phyloP scores from a whole-genome alignment of 108 stramenopile genomes.

The Phaeodactylum tricornutum region DNA sequence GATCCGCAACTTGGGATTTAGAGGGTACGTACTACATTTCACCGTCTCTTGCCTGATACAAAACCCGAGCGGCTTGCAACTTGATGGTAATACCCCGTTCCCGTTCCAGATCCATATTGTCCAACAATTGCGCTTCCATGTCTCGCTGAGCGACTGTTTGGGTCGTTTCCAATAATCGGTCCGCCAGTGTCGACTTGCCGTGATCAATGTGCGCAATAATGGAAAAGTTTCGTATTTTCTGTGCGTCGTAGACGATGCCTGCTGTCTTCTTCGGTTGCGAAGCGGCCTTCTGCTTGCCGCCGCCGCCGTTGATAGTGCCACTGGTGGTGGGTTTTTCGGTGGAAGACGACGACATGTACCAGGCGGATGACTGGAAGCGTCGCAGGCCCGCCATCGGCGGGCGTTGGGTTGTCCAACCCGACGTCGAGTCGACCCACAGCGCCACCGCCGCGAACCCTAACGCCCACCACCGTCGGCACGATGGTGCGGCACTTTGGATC shows the following conservation, averaged over 20 bases:
- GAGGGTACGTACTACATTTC: constrained; percentile 41
- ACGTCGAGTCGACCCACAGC: no score
- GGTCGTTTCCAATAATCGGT: constrained; percentile 87
- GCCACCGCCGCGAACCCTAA: no score
- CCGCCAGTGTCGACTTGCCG: constrained; percentile 93
- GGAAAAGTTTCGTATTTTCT: constrained; percentile 92
- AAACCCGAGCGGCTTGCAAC: constrained; percentile 92
- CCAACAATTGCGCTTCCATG: constrained; percentile 90
- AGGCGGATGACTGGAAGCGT: no score
- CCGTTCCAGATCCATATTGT: constrained; percentile 96
- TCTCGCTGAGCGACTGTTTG: constrained; percentile 81
- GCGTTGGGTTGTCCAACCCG: no score
- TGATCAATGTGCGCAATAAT: constrained; percentile 99
- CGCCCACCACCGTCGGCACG: no score
- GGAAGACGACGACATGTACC: no score
- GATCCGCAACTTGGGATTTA: background rate
- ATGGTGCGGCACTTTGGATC: no score
- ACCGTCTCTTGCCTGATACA: constrained; percentile 83
- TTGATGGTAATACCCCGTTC: constrained; percentile 99
- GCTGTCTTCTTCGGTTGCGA: background rate
- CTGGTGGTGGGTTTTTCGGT: no score
- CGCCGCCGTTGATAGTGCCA: no score
- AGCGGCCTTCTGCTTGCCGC: no score
- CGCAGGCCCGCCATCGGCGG: no score
- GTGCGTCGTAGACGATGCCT: constrained; percentile 33